Conservation (phyloP, 805 yeast species). For the Monosporozyma aerobia region DNA sequence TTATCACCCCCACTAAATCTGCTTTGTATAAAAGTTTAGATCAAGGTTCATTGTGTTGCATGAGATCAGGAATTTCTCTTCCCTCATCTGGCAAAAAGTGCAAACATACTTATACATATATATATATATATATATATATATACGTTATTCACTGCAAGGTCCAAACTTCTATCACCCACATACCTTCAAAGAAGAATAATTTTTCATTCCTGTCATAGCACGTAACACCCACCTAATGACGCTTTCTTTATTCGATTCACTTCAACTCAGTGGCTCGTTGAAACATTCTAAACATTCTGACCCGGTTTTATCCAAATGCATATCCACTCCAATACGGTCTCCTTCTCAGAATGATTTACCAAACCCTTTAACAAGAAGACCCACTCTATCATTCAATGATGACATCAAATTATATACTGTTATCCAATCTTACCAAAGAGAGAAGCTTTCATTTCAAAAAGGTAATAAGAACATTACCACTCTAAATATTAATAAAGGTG, state of each 20-base stretch:
- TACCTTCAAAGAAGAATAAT: background rate
- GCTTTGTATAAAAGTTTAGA: no score
- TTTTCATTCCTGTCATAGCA: background rate
- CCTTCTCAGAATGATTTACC: background rate
- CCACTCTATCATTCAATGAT: background rate
- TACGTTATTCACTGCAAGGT: no score
- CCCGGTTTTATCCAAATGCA: background rate
- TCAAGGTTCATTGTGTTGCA: no score
- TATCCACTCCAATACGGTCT: background rate
- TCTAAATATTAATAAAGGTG: constrained; percentile 4
- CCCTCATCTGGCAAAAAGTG: no score
- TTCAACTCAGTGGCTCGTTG: background rate
- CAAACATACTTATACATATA: no score
- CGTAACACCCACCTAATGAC: background rate
- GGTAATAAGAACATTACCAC: background rate
- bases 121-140: no score
- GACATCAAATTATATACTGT: constrained; percentile 4
- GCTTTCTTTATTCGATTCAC: background rate
- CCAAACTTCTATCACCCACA: background rate
- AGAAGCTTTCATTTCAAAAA: no score
- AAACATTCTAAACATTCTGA: background rate
- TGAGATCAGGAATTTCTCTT: no score
- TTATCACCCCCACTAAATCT: no score
- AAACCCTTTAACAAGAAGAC: background rate
- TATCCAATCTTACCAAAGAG: constrained; percentile 2